Percentiles rank a stretch among this genome's conserved stretches.
phyloP scores from a whole-genome alignment of 768 basidiomycete genomes.

The Xerocomellus amylosporus region DNA sequence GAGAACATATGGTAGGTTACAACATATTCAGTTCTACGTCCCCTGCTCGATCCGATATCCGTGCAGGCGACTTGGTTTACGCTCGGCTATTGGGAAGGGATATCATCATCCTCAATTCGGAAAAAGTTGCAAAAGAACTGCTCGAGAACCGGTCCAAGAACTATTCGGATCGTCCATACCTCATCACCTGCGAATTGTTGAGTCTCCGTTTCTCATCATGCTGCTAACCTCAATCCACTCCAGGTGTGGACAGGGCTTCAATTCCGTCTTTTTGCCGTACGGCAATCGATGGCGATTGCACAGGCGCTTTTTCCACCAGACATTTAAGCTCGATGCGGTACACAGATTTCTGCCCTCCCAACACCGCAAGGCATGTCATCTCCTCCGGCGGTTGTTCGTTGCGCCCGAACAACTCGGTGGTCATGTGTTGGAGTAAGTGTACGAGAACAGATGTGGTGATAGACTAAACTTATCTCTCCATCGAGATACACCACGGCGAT shows the following conservation, averaged over 20 bases:
- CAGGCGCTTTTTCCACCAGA: constrained; percentile 13
- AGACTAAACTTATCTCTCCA: no score
- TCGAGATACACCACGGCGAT: no score
- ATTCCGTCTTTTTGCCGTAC: not conserved
- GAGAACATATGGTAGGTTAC: constrained; percentile 2
- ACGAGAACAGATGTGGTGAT: no score
- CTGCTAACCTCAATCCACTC: no score
- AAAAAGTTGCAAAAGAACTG: no score
- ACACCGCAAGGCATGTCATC: constrained; percentile 1
- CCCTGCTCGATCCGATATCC: not conserved
- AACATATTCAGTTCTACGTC: not conserved
- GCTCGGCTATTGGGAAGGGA: no score
- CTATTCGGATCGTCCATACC: not conserved
- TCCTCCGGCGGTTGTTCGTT: constrained; percentile 2
- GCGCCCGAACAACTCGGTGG: not conserved
- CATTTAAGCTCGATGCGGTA: not conserved
- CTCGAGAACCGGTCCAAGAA: no score
- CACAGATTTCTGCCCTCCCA: not conserved
- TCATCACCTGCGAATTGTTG: not conserved
- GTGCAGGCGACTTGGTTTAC: not conserved
- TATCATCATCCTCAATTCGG: no score
- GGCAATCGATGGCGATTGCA: constrained; percentile 6
- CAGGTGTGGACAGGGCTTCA: constrained; percentile 4
- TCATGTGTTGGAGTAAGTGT: no score
- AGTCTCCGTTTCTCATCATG: not conserved